These are phyloP conservation scores for Silene vulgaris DNA, from an alignment of 179 eudicot species.

Conservation along the genomic window DNA sequence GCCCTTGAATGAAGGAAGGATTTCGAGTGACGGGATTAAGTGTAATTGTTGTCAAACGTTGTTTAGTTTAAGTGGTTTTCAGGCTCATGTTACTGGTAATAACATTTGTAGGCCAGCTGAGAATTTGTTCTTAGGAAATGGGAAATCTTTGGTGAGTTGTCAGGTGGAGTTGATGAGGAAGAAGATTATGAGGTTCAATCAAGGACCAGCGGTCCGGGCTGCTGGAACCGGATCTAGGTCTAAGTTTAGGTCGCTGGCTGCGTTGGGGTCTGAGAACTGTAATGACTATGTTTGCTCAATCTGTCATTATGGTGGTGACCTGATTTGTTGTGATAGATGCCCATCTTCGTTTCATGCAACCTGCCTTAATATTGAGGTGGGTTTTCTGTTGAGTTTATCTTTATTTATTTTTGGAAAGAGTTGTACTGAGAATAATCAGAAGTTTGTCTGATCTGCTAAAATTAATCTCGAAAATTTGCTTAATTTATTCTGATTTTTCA, in stretches of 20 bases:
- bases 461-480: too few species aligned
- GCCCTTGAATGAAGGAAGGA: constrained; percentile 45
- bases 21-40: constrained; percentile 66
- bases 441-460: too few species aligned
- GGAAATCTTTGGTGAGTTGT: constrained; percentile 67
- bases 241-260: constrained; percentile 7
- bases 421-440: too few species aligned
- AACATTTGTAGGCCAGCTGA: constrained; percentile 45
- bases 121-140: constrained; percentile 64
- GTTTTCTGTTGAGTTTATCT: not conserved
- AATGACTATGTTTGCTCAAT: constrained; percentile 74
- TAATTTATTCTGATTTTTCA: too few species aligned
- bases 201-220: constrained; percentile 24
- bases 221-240: constrained; percentile 21
- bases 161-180: constrained; percentile 45
- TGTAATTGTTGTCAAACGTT: constrained; percentile 62
- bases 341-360: constrained; percentile 80
- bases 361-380: constrained; percentile 75
- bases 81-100: constrained; percentile 69
- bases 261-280: constrained; percentile 19
- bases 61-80: constrained; percentile 57
- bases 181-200: constrained; percentile 9
- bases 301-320: constrained; percentile 75
- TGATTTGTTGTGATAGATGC: constrained; percentile 75
- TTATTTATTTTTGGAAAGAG: not conserved